Conservation (phyloP, 2,329 filamentous ascomycete genomes). For the Dichotomopilus funicola region DNA sequence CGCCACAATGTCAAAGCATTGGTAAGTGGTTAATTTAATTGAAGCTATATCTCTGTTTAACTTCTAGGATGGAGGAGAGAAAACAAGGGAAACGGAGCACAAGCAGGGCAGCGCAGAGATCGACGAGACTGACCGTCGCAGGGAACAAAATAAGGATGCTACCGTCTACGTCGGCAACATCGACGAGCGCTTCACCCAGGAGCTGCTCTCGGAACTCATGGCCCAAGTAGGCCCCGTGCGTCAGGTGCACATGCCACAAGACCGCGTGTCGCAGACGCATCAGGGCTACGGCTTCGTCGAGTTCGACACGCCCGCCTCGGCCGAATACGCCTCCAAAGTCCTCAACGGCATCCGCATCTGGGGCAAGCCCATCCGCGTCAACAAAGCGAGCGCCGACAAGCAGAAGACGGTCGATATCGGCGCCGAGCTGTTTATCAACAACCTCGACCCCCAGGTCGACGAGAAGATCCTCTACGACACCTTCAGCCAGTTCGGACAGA, state of each 20-base stretch:
- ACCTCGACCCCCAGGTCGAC: slow-evolving; percentile 88
- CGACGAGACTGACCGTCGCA: slow-evolving; percentile 28
- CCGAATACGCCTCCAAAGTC: slow-evolving; percentile 91
- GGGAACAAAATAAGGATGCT: slow-evolving; percentile 97
- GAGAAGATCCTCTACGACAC: slow-evolving; percentile 94
- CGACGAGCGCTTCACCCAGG: slow-evolving; percentile 88
- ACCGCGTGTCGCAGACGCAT: slow-evolving; percentile 92
- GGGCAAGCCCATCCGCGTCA: slow-evolving; percentile 92
- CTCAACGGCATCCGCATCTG: slow-evolving; percentile 94
- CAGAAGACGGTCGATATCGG: slow-evolving; percentile 90
- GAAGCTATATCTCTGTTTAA: no score
- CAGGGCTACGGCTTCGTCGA: slow-evolving; percentile 99
- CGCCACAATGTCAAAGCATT: slow-evolving; percentile 27
- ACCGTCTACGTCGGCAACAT: slow-evolving; percentile 98
- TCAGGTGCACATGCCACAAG: slow-evolving; percentile 96
- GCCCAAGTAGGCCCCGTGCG: slow-evolving; percentile 94
- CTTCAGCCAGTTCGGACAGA: slow-evolving; percentile 83
- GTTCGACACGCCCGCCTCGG: slow-evolving; percentile 90
- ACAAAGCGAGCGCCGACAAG: slow-evolving; percentile 89
- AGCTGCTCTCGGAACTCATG: slow-evolving; percentile 95
- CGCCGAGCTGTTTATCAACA: slow-evolving; percentile 94
- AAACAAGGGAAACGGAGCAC: no score
- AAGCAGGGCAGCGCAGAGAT: background rate
- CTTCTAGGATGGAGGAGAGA: background rate
- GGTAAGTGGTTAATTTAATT: slow-evolving; percentile 17